Conservation (phyloP, 345 rosid species). For the Fremontodendron californicum region DNA sequence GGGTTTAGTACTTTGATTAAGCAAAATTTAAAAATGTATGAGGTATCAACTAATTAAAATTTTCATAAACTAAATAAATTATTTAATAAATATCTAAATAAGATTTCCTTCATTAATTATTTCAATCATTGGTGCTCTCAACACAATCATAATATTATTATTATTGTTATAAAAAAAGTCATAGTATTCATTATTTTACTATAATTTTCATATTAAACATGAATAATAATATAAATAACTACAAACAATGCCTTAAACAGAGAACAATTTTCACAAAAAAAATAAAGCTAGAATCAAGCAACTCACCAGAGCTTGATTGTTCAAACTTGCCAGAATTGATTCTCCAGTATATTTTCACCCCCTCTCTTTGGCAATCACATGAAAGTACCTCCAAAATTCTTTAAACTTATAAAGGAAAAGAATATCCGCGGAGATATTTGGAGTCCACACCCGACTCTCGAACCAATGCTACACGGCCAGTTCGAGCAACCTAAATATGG, state of each 20-base stretch:
- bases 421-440: conserved; percentile 75
- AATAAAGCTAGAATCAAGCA: not conserved
- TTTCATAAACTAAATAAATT: too few species aligned
- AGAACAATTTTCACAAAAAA: not conserved
- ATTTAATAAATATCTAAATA: too few species aligned
- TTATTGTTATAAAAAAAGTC: too few species aligned
- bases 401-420: conserved; percentile 48
- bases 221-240: not conserved
- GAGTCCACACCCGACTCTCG: conserved; percentile 96
- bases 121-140: too few species aligned
- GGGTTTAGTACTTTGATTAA: too few species aligned
- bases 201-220: not conserved
- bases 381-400: not conserved
- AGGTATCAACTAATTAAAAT: too few species aligned
- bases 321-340: not conserved
- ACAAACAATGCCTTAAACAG: too few species aligned
- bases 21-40: too few species aligned
- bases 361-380: not conserved
- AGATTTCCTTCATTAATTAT: too few species aligned
- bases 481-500: conserved; percentile 69
- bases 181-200: too few species aligned
- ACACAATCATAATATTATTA: too few species aligned
- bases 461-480: conserved; percentile 80
- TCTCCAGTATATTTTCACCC: not conserved
- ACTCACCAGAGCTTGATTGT: not conserved